Conservation (phyloP, 169 alveolate species). For the Plasmodium relictum region DNA sequence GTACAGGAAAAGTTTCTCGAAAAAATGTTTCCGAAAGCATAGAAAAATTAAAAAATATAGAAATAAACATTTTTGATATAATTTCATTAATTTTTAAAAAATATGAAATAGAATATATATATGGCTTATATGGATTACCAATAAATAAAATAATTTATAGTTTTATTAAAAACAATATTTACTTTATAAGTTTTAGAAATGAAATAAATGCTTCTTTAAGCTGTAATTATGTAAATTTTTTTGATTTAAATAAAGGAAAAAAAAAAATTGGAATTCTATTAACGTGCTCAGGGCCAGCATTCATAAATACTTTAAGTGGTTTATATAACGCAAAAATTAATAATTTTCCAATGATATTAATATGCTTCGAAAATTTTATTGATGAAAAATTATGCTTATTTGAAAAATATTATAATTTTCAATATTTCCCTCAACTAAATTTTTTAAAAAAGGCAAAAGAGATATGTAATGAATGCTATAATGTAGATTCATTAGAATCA, state of each 20-base stretch:
- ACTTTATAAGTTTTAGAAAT: slow-evolving; percentile 73
- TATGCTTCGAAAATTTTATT: slow-evolving; percentile 56
- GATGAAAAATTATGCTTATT: slow-evolving; percentile 17
- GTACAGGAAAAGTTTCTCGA: slow-evolving; percentile 69
- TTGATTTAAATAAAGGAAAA: slow-evolving; percentile 23
- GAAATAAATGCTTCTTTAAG: slow-evolving; percentile 72
- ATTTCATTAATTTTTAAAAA: slow-evolving; percentile 55
- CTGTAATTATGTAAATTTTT: slow-evolving; percentile 63
- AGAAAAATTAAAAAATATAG: slow-evolving; percentile 11
- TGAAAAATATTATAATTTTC: slow-evolving; percentile 64
- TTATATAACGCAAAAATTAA: slow-evolving; percentile 61
- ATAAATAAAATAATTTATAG: slow-evolving; percentile 39
- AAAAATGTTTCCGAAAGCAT: slow-evolving; percentile 56
- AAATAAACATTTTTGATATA: slow-evolving; percentile 36
- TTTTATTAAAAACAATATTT: slow-evolving; percentile 35
- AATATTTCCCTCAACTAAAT: slow-evolving; percentile 53
- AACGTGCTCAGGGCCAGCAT: slow-evolving; percentile 76
- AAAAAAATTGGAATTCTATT: slow-evolving; percentile 58
- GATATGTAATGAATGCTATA: slow-evolving; percentile 35
- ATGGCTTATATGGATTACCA: slow-evolving; percentile 74
- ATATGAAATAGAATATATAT: slow-evolving; percentile 37
- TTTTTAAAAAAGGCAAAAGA: slow-evolving; percentile 55
- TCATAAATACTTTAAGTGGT: slow-evolving; percentile 66
- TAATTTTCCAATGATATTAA: slow-evolving; percentile 51
- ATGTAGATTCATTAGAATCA: slow-evolving; percentile 40